Base-by-base conservation (phyloP, 352 stramenopile genomes). In the Globisporangium cederbergense region DNA sequence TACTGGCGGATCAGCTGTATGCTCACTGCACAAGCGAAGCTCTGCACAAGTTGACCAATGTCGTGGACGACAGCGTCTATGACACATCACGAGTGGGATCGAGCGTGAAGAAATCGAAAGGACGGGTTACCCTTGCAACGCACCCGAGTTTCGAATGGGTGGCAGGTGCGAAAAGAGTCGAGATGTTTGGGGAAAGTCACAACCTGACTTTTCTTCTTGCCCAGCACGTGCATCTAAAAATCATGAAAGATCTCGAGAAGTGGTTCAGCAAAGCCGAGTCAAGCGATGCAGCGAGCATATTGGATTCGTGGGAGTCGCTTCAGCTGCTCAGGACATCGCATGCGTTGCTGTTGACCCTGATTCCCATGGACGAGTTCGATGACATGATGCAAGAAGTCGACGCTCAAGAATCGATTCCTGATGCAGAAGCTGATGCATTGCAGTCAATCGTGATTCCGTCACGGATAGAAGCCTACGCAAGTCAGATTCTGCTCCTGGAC, bases 1-100 rank as follows among this genome's bases (percentile, higher is more conserved):
- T 81, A n/a, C 51, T 96, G 1, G 72, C 79, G 7, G 79, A 89
- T 22, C 71, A 81, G 36, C 60, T 90, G 2, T 96, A 94, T 49
- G 62, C 65, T 1, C 67, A 90, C 59, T 78, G 77, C 64, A 96
- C 92, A 54, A 76, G 63, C 16, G 30, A 78, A 4, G 61, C 70
- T 9, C 52, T 45, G 7, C 28, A 32, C 10, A 9, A 4, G 30
- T 46, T 36, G 30, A 49, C 18, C 32, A n/a, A 45, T 13, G 18
- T 18, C 2, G 18, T 28, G 18, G 5, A 53, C 14, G 10, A 7
- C 13, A 36, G 8, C 9, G 59, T 9, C 13, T 4, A 42, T 2
- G 58, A 47, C 9, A 25, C 6, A 6, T 22, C 28, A 30, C n/a
- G 32, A 11, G 0, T 45, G 28, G 32, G 32, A 38, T 38, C 34